Evolutionary conservation across 805 yeast species (phyloP).

Genomic region (Zygotorulaspora danielsina): DNA sequence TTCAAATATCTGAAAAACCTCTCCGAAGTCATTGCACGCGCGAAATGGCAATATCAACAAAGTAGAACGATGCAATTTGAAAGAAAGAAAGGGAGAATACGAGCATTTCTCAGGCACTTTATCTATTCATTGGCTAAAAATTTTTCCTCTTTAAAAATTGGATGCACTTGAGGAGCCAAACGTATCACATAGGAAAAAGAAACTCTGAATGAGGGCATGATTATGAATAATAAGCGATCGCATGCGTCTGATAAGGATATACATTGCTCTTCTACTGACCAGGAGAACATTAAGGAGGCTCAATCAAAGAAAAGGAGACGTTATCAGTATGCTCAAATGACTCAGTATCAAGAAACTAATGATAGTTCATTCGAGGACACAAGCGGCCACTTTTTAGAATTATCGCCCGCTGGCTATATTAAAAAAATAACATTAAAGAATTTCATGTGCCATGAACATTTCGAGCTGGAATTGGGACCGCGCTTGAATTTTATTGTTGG

Average conservation of each 20-base stretch:
- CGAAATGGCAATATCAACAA: too few species aligned
- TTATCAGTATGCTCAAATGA: slow-evolving; percentile 28
- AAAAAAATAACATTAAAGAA: slow-evolving; percentile 59
- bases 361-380: slow-evolving; percentile 6
- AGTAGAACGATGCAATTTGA: too few species aligned
- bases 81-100: too few species aligned
- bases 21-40: too few species aligned
- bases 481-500: slow-evolving; percentile 84
- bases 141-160: too few species aligned
- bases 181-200: too few species aligned
- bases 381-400: slow-evolving; percentile 8
- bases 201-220: too few species aligned
- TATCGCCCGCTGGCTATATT: slow-evolving; percentile 56
- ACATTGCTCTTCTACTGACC: slow-evolving; percentile 16
- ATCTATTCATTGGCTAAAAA: too few species aligned
- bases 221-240: slow-evolving; percentile 16
- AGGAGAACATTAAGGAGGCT: slow-evolving; percentile 10
- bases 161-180: too few species aligned
- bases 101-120: too few species aligned
- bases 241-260: slow-evolving; percentile 21
- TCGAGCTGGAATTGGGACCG: slow-evolving; percentile 71
- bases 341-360: slow-evolving; percentile 20
- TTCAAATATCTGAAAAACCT: too few species aligned
- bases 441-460: slow-evolving; percentile 87
- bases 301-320: slow-evolving; percentile 21